Conservation (phyloP, 2,329 filamentous ascomycete species). For the Colletotrichum orchidophilum region DNA sequence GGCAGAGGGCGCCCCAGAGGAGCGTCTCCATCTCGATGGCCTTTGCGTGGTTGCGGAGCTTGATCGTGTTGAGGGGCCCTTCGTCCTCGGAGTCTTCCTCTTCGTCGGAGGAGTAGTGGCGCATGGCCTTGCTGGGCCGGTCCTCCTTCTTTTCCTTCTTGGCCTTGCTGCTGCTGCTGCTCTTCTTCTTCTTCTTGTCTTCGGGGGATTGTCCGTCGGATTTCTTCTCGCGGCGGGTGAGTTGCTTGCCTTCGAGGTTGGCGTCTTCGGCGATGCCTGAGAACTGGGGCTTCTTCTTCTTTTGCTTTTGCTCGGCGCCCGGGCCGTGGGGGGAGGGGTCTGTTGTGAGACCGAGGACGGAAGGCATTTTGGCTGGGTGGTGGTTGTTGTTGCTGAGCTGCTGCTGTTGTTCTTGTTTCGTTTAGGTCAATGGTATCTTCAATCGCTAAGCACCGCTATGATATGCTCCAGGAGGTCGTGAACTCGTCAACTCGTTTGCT, state of each 20-base stretch:
- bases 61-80: slow-evolving; percentile 43
- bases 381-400: too few relatives aligned
- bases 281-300: slow-evolving; percentile 31
- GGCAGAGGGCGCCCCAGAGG: slow-evolving; percentile 49
- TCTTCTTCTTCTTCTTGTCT: slow-evolving; percentile 21
- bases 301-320: slow-evolving; percentile 21
- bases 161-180: slow-evolving; percentile 14
- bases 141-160: slow-evolving; percentile 19
- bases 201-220: slow-evolving; percentile 5
- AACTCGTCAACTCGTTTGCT: background rate
- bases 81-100: slow-evolving; percentile 29
- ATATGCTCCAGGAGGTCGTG: background rate
- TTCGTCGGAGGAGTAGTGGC: slow-evolving; percentile 13
- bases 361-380: slow-evolving; percentile 39
- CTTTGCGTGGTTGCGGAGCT: slow-evolving; percentile 48
- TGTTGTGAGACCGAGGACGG: slow-evolving; percentile 45
- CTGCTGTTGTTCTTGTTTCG: background rate
- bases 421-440: background rate
- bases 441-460: background rate
- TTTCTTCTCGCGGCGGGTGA: slow-evolving; percentile 24
- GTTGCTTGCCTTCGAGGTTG: slow-evolving; percentile 16
- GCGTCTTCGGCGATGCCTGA: slow-evolving; percentile 6
- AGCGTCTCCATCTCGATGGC: slow-evolving; percentile 49
- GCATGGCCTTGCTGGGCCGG: slow-evolving; percentile 15
- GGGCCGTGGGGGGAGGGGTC: slow-evolving; percentile 37